Base-by-base conservation (phyloP, 495 filamentous ascomycete species). In the Sphaerosporella brunnea region DNA sequence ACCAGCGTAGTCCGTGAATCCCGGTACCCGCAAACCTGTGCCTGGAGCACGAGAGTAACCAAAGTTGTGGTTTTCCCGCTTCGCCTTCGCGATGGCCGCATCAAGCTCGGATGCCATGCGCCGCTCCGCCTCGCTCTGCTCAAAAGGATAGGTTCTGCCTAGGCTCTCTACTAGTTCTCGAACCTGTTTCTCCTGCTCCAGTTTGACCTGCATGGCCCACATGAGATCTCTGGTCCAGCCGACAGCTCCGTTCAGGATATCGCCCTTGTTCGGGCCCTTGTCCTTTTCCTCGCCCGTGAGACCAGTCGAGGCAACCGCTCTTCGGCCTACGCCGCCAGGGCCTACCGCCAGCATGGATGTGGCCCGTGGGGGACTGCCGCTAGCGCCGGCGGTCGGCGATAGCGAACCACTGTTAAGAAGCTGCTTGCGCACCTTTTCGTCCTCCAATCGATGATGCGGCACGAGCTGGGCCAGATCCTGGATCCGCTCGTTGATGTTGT, bases 401-500 rank as follows among this genome's bases (percentile, higher is more conserved):
- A 95, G 67, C 1, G 86, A 79, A 1, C 80, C 82, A 53, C 87
- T 93, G 60, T 87, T 95, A 49, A 84, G 74, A 13, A 96, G 77
- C 45, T 92, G 82, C 63, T 96, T 96, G 26, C 85, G 80, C 23
- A 97, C 78, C 60, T 94, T 95, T 63, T 97, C 90, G 60, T 97
- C 90, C 55, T 97, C 90, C 11, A 97, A 71, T 13, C 90, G 79
- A 61, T 97, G 90, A 52, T 78, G 70, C 19, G 90, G 90, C 9
- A 97, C 90, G 1, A 97, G 73, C 56, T 86, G 83, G 53, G 84
- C 90, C 3, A 97, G 72, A 55, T 97, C 90, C 53, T 96, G 88
- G 49, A 97, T 97, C 4, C 90, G 75, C 62, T 97, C 90, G 56
- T 97, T 97, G 69, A 97, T 97, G 53, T 97, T 95, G 64, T 97